Evolutionary conservation across 768 basidiomycete species (phyloP).

Genomic region (Gloeostereum incarnatum): DNA sequence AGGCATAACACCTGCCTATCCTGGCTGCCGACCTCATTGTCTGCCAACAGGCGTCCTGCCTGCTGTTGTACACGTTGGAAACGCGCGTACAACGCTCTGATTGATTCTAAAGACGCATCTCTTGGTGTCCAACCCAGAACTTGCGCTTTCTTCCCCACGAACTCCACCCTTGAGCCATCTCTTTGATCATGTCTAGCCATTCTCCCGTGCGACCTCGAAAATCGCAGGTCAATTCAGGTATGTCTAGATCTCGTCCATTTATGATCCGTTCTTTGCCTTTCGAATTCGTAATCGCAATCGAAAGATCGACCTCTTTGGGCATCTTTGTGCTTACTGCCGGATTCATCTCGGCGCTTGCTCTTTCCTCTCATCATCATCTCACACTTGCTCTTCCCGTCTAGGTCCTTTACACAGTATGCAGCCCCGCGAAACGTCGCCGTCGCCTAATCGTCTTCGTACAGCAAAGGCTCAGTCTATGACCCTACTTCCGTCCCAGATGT

Average conservation of each 20-base stretch:
- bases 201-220: constrained; percentile 53
- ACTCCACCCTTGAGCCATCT: constrained; percentile 9
- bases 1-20: constrained; percentile 39
- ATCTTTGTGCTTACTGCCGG: not conserved
- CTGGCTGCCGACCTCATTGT: constrained; percentile 51
- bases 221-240: constrained; percentile 33
- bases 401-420: constrained; percentile 31
- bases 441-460: constrained; percentile 43
- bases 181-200: constrained; percentile 41
- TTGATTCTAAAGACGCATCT: constrained; percentile 20
- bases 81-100: constrained; percentile 34
- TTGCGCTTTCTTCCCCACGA: constrained; percentile 22
- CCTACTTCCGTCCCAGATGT: constrained; percentile 47
- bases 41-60: constrained; percentile 27
- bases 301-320: too few relatives aligned
- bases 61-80: constrained; percentile 57
- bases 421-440: constrained; percentile 37
- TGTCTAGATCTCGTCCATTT: constrained; percentile 25
- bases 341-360: not conserved
- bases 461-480: constrained; percentile 55
- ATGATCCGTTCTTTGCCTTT: constrained; percentile 13
- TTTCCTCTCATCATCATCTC: not conserved
- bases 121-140: too few relatives aligned
- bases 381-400: constrained; percentile 12
- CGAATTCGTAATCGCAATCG: too few relatives aligned